Evolutionary conservation across 2,329 filamentous ascomycete genomes (phyloP).

Genomic region (Ascochyta viciae-villosae): DNA sequence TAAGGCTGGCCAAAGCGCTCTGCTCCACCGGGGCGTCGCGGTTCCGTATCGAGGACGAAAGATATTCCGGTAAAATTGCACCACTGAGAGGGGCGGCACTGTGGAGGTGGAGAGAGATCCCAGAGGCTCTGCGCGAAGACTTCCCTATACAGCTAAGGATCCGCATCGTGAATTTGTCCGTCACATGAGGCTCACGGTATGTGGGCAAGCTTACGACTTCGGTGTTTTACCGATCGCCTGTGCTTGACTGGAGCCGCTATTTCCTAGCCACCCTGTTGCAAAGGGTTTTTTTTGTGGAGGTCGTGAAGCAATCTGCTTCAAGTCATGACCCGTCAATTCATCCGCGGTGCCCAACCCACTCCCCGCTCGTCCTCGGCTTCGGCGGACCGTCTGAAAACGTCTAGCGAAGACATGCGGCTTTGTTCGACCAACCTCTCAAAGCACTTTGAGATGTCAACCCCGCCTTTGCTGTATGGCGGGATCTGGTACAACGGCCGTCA

Average conservation of each 20-base stretch:
- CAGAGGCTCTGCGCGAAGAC: slow-evolving; percentile 9
- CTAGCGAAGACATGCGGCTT: slow-evolving; percentile 11
- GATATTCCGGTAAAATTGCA: slow-evolving; percentile 22
- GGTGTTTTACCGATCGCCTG: slow-evolving; percentile 16
- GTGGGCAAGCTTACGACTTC: slow-evolving; percentile 16
- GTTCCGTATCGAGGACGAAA: slow-evolving; percentile 19
- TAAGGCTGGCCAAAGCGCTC: slow-evolving; percentile 22
- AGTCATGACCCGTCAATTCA: slow-evolving; percentile 8
- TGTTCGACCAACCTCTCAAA: slow-evolving; percentile 9
- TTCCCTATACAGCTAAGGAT: slow-evolving; percentile 19
- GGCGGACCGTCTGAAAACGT: slow-evolving; percentile 14
- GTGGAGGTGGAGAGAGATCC: slow-evolving; percentile 10
- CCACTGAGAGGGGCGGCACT: slow-evolving; percentile 15
- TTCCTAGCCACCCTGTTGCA: slow-evolving; percentile 1
- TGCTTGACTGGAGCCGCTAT: slow-evolving; percentile 11
- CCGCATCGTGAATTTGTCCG: slow-evolving; percentile 20
- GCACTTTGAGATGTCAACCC: slow-evolving; percentile 15
- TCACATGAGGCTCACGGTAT: slow-evolving; percentile 22
- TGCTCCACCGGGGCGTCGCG: slow-evolving; percentile 14
- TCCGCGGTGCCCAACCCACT: background rate
- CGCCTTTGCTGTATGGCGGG: slow-evolving; percentile 20
- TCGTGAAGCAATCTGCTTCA: slow-evolving; percentile 6
- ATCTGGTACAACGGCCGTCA: slow-evolving; percentile 28
- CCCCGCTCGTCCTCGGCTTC: slow-evolving; percentile 14
- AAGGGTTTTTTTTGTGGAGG: background rate